A percentile compares a stretch with the other conserved stretches of the same genome.
Evolutionary conservation across 2,329 filamentous ascomycete species (phyloP).

Genomic region (Calonectria pauciramosa): DNA sequence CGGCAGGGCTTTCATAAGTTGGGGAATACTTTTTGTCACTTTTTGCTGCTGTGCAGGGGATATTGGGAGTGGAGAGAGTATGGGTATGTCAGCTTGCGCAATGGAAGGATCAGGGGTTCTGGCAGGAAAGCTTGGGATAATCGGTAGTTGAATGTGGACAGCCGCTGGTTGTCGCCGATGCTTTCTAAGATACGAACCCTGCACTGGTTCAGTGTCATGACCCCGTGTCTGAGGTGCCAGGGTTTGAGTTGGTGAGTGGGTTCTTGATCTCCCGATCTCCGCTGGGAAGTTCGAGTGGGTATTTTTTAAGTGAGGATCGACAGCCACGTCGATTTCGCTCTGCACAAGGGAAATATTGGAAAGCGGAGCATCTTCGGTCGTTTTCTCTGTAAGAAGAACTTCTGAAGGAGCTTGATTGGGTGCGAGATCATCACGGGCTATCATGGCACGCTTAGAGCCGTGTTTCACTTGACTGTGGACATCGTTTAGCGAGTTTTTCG

Average conservation of each 20-base stretch:
- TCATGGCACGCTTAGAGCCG: not conserved
- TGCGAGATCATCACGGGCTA: not conserved
- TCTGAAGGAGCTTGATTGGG: not conserved
- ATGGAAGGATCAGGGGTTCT: not conserved
- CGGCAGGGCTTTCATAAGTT: slow-evolving; percentile 67
- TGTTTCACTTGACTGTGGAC: not conserved
- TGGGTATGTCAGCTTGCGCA: slow-evolving; percentile 43
- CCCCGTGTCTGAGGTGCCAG: not conserved
- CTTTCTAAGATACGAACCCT: slow-evolving; percentile 22
- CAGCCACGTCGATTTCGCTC: not conserved
- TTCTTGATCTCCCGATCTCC: not conserved
- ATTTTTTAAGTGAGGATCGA: not conserved
- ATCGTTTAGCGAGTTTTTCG: not conserved
- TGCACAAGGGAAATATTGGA: not conserved
- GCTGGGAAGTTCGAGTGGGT: not conserved
- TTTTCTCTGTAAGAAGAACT: slow-evolving; percentile 19
- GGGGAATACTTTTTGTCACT: slow-evolving; percentile 64
- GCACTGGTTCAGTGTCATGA: not conserved
- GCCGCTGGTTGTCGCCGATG: slow-evolving; percentile 47
- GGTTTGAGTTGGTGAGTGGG: slow-evolving; percentile 1
- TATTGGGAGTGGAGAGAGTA: slow-evolving; percentile 63
- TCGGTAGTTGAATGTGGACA: slow-evolving; percentile 35
- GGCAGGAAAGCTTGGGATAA: not conserved
- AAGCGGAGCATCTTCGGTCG: too few species aligned
- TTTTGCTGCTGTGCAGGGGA: slow-evolving; percentile 61